A percentile compares a stretch with the other conserved stretches of the same genome.
Conservation (phyloP, 2,329 filamentous ascomycete species). For the Calonectria ilicicola region DNA sequence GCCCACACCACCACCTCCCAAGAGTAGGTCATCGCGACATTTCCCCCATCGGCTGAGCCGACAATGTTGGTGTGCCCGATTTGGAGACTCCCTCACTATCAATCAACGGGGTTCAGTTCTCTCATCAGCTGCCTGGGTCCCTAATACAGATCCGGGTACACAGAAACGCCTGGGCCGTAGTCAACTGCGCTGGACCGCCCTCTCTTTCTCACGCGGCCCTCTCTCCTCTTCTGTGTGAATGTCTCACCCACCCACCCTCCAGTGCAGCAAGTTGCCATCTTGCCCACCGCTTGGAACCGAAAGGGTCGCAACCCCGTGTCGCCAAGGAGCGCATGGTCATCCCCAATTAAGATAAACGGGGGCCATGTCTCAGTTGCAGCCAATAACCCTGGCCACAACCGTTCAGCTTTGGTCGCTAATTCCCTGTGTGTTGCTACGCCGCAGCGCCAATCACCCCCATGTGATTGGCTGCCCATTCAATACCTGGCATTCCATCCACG, state of each 20-base stretch:
- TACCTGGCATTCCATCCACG: background rate
- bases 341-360: background rate
- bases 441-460: background rate
- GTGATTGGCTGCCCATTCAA: background rate
- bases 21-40: background rate
- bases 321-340: background rate
- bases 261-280: background rate
- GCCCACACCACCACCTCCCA: background rate
- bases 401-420: background rate
- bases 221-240: background rate
- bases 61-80: background rate
- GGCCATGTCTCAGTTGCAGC: background rate
- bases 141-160: background rate
- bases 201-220: background rate
- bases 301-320: background rate
- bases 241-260: background rate
- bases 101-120: too few species aligned
- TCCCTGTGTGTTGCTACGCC: background rate
- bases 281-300: too few species aligned
- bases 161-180: too few species aligned
- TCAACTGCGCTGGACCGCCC: background rate
- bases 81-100: background rate
- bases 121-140: background rate
- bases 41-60: background rate
- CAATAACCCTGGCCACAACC: background rate